phyloP scores from a whole-genome alignment of 116 monocot genomes.

The Cymodocea nodosa region DNA sequence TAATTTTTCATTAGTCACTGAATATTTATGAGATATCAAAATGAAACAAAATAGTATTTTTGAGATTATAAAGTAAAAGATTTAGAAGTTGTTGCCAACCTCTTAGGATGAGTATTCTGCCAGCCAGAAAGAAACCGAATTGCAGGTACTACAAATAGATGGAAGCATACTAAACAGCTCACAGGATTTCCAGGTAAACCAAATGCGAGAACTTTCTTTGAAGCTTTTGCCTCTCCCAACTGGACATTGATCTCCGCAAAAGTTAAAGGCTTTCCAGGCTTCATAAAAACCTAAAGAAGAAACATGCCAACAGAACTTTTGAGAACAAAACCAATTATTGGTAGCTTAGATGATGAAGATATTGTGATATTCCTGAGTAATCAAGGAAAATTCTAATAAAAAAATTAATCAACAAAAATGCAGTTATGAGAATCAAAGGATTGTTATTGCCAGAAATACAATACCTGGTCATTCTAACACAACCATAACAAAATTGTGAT shows the following conservation, averaged over 20 bases:
- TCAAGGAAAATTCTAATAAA: too few relatives aligned
- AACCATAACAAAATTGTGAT: too few relatives aligned
- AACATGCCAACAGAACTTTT: not conserved
- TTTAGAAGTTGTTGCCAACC: constrained; percentile 21
- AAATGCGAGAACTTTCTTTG: constrained; percentile 68
- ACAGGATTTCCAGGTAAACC: constrained; percentile 99
- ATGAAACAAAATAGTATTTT: too few relatives aligned
- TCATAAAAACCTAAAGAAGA: constrained; percentile 58
- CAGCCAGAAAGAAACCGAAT: constrained; percentile 77
- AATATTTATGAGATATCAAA: too few relatives aligned
- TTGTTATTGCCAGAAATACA: too few relatives aligned
- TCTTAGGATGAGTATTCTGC: constrained; percentile 59
- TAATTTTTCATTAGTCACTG: too few relatives aligned
- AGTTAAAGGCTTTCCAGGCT: constrained; percentile 94
- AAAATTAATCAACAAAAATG: too few relatives aligned
- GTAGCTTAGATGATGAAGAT: too few relatives aligned
- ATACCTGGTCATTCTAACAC: too few relatives aligned
- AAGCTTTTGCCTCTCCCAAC: constrained; percentile 8
- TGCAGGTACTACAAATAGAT: constrained; percentile 84
- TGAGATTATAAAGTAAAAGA: too few relatives aligned
- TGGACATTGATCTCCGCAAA: constrained; percentile 51
- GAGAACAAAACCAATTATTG: not conserved
- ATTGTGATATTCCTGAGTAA: too few relatives aligned
- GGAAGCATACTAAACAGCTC: constrained; percentile 90
- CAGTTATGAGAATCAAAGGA: too few relatives aligned